A percentile compares a stretch with the other conserved stretches of the same genome.
These are phyloP conservation scores for Vitis rupestris DNA, from an alignment of 164 flowering plant species.

Conservation along the genomic window DNA sequence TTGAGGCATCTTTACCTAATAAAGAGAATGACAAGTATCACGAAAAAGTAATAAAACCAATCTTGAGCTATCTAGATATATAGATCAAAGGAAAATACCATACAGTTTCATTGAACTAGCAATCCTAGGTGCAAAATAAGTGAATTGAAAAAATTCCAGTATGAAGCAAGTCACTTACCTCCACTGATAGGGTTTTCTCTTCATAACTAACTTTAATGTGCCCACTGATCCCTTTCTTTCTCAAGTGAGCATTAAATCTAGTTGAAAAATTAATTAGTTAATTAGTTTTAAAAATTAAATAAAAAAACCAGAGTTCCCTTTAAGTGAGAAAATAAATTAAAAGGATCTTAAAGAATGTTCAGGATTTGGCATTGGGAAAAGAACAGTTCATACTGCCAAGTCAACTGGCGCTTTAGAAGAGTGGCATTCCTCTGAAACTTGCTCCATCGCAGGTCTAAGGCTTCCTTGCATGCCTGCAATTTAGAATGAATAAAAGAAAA, in stretches of 20 bases:
- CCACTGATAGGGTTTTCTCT: conserved; percentile 70
- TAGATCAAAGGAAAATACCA: neutral
- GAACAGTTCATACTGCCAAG: conserved; percentile 70
- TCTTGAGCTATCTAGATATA: neutral
- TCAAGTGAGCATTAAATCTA: conserved; percentile 78
- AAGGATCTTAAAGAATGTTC: neutral
- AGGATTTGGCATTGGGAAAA: neutral
- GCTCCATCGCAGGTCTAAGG: conserved; percentile 53
- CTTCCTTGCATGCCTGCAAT: conserved; percentile 66
- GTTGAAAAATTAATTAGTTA: conserved; percentile 7
- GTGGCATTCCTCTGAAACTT: conserved; percentile 71
- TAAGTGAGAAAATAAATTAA: neutral
- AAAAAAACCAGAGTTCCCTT: neutral
- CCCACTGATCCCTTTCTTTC: conserved; percentile 90
- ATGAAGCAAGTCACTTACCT: conserved; percentile 44
- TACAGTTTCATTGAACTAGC: no score
- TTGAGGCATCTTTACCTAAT: conserved; percentile 92
- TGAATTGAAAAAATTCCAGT: neutral
- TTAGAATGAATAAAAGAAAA: neutral
- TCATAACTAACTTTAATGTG: conserved; percentile 62
- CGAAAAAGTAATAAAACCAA: neutral
- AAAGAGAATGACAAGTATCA: conserved; percentile 3
- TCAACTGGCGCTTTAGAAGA: conserved; percentile 60
- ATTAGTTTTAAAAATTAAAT: neutral
- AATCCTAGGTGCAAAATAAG: no score